Conservation (phyloP, 176 grass and related monocot species). For the Calamus simplicifolius region DNA sequence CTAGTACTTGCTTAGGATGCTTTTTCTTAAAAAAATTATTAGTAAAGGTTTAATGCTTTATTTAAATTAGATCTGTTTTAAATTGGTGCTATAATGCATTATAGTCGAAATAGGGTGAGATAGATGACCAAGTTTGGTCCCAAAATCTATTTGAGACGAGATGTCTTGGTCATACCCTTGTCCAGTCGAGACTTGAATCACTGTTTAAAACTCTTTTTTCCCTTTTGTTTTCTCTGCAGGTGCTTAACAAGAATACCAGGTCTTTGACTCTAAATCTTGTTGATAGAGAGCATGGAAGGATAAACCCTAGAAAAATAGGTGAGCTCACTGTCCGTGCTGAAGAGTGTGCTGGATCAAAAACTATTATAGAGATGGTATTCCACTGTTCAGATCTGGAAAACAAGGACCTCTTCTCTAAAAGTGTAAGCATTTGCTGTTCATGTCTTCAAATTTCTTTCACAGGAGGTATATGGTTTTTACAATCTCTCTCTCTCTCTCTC, state of each 20-base stretch:
- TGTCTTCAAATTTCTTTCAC: neutral
- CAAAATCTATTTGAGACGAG: too few species aligned
- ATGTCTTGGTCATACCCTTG: too few species aligned
- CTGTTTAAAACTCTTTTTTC: neutral
- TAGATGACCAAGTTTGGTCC: too few species aligned
- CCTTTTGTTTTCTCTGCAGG: slow-evolving; percentile 38
- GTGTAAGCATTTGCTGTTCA: slow-evolving; percentile 41
- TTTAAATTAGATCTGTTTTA: too few species aligned
- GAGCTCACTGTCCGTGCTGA: slow-evolving; percentile 65
- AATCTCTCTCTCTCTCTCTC: neutral
- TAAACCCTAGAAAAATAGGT: slow-evolving; percentile 54
- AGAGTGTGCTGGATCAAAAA: slow-evolving; percentile 83
- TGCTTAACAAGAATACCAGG: slow-evolving; percentile 56
- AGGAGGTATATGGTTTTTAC: neutral
- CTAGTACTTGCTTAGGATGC: too few species aligned
- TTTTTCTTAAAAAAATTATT: too few species aligned
- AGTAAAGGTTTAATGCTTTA: too few species aligned
- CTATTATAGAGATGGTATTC: slow-evolving; percentile 84
- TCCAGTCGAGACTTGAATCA: too few species aligned
- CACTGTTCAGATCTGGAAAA: slow-evolving; percentile 78
- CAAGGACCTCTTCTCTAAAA: slow-evolving; percentile 97
- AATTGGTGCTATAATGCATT: too few species aligned
- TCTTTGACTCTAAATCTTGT: slow-evolving; percentile 66
- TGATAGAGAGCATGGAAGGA: slow-evolving; percentile 35
- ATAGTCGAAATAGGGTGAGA: too few species aligned